Conservation (phyloP, 139 green algal species). For the Chlorella sp. region DNA sequence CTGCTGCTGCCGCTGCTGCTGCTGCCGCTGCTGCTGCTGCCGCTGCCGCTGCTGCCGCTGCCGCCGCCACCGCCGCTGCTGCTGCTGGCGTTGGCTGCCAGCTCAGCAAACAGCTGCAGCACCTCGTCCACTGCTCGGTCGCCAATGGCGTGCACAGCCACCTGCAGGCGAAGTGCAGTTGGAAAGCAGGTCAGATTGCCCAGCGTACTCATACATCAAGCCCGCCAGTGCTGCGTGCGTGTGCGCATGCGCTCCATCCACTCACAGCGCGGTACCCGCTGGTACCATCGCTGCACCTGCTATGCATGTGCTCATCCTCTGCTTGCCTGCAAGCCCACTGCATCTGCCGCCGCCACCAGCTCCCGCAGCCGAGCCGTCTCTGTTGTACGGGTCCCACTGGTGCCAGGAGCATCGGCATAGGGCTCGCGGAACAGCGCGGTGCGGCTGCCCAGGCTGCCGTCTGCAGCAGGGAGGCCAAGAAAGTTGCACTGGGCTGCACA, state of each 20-base stretch:
- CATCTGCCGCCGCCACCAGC: slow-evolving; percentile 12
- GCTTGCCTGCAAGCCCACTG: slow-evolving; percentile 24
- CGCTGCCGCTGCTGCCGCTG: background rate
- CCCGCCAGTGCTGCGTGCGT: no score
- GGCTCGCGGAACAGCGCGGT: slow-evolving; percentile 75
- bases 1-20: slow-evolving; percentile 13
- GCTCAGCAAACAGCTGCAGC: slow-evolving; percentile 34
- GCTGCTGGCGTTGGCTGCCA: slow-evolving; percentile 18
- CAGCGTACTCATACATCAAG: no score
- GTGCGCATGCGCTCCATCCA: no score
- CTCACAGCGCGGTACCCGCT: no score
- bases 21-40: background rate
- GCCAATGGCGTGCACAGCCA: slow-evolving; percentile 82
- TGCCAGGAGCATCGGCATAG: slow-evolving; percentile 54
- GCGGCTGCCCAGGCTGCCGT: slow-evolving; percentile 73
- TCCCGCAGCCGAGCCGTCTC: slow-evolving; percentile 21
- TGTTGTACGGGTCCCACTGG: slow-evolving; percentile 20
- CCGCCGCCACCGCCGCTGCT: background rate
- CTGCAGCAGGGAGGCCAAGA: slow-evolving; percentile 38
- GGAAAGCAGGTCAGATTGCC: no score
- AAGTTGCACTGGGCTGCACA: no score
- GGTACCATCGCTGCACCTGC: no score
- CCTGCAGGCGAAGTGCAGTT: slow-evolving; percentile 35
- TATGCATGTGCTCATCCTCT: no score
- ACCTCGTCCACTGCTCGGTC: slow-evolving; percentile 81